Evolutionary conservation across 2,329 filamentous ascomycete genomes (phyloP).

Genomic region (Cordyceps javanica): DNA sequence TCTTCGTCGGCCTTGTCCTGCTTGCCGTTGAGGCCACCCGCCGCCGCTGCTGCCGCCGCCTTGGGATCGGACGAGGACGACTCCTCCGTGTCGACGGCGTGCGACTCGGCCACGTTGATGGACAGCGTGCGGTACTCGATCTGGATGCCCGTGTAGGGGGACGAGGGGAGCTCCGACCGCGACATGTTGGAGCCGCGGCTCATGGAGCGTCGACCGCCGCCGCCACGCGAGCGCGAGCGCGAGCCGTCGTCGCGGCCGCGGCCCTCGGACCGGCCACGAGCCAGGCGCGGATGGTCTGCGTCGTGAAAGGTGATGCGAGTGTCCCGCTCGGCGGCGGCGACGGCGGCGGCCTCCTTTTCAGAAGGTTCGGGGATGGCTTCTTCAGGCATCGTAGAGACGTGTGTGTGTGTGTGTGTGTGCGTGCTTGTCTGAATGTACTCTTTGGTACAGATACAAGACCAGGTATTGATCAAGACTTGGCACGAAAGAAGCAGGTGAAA

Average conservation of each 20-base stretch:
- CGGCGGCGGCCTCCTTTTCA: slow-evolving; percentile 17
- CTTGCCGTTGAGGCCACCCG: not conserved
- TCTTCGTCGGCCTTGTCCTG: slow-evolving; percentile 32
- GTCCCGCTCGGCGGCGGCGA: slow-evolving; percentile 16
- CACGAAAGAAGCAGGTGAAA: not conserved
- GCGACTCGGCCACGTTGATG: slow-evolving; percentile 34
- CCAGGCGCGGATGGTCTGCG: slow-evolving; percentile 17
- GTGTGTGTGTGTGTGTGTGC: not conserved
- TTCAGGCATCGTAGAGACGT: slow-evolving; percentile 15
- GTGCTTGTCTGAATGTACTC: not conserved
- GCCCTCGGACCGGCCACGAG: slow-evolving; percentile 15
- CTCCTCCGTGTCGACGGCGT: slow-evolving; percentile 21
- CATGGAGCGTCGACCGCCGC: slow-evolving; percentile 15
- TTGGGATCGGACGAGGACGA: slow-evolving; percentile 18
- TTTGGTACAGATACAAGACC: not conserved
- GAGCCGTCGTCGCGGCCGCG: slow-evolving; percentile 8
- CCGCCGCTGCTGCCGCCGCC: slow-evolving; percentile 7
- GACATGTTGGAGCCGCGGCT: slow-evolving; percentile 18
- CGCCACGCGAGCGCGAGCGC: slow-evolving; percentile 18
- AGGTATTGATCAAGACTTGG: not conserved
- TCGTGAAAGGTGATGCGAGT: slow-evolving; percentile 22
- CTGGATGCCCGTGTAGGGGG: slow-evolving; percentile 30
- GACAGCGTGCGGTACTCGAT: slow-evolving; percentile 37
- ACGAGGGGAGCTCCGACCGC: slow-evolving; percentile 22
- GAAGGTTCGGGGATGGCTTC: slow-evolving; percentile 16